Evolutionary conservation across 1,284 basidiomycete genomes (phyloP).

Genomic region (Ganoderma sinense): DNA sequence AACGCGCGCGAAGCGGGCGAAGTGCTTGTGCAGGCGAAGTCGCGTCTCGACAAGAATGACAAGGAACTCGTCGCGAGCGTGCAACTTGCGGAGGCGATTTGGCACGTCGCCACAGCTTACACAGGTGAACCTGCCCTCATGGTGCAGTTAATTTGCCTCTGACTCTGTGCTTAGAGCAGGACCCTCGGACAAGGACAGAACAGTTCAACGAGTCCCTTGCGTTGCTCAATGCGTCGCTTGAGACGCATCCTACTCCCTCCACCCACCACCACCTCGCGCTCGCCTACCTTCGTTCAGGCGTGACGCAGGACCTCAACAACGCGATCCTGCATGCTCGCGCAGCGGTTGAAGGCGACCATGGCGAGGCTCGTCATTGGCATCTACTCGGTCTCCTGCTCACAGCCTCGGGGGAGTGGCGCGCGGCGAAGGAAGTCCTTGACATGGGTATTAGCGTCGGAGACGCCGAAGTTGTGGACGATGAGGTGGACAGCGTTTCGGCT

Average conservation of each 20-base stretch:
- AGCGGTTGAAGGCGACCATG: slow-evolving; percentile 80
- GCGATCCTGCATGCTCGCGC: slow-evolving; percentile 76
- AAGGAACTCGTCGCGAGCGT: slow-evolving; percentile 60
- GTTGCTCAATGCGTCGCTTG: slow-evolving; percentile 63
- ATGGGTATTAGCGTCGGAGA: slow-evolving; percentile 65
- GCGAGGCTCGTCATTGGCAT: slow-evolving; percentile 89
- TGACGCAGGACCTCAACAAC: slow-evolving; percentile 69
- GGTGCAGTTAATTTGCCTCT: slow-evolving; percentile 11
- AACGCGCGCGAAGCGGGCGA: slow-evolving; percentile 67
- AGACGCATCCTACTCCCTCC: slow-evolving; percentile 63
- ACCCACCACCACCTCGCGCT: slow-evolving; percentile 85
- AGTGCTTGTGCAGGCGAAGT: slow-evolving; percentile 63
- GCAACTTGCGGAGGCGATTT: slow-evolving; percentile 73
- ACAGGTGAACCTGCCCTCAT: slow-evolving; percentile 53
- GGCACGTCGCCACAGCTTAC: slow-evolving; percentile 63
- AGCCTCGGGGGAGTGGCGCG: slow-evolving; percentile 83
- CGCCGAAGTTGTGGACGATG: slow-evolving; percentile 49
- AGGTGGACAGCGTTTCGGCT: slow-evolving; percentile 24
- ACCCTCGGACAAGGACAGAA: slow-evolving; percentile 64
- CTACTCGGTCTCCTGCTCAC: slow-evolving; percentile 86
- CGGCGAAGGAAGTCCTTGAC: slow-evolving; percentile 82
- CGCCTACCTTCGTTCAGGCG: slow-evolving; percentile 72
- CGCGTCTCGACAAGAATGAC: slow-evolving; percentile 54
- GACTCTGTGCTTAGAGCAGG: slow-evolving; percentile 58
- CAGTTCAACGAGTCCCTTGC: slow-evolving; percentile 68